Base-by-base conservation (phyloP, 495 filamentous ascomycete species). In the Clohesyomyces aquaticus region DNA sequence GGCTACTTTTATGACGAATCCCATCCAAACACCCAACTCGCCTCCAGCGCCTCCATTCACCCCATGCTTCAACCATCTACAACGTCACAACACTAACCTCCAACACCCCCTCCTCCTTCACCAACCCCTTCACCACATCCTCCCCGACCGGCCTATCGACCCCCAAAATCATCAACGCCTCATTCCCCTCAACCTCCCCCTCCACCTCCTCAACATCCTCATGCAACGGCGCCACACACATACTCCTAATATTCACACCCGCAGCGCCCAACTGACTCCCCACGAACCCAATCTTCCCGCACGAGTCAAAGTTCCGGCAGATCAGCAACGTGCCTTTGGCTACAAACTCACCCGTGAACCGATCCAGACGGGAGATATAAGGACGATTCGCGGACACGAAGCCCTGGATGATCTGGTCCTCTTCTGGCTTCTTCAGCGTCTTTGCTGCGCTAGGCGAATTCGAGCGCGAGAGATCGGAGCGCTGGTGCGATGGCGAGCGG, bases 161-260 rank as follows among this genome's bases (percentile, higher is more conserved):
- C 0, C 87, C 86, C 38, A 91, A 60, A 67, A 91, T 90, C 87
- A 91, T 91, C 55, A 91, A 71, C 8, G 87, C 87, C 74, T 91
- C 87, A 35, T 79, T 72, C 58, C 32, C 58, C n/a, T 45, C 66
- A 42, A 54, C 57, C 19, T 70, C 70, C 3, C 55, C 63, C 11
- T 63, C 70, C 4, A 58, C 60, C 11, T 60, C 46, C 29, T 59
- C 51, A 28, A 65, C 66, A 29, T 62, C 63, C 55, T 63, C 60
- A 51, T 67, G 77, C 55, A 79, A 76, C 19, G 77, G 75, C 46
- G 86, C 86, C 27, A 91, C 88, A 59, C 79, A 83, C 88, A 90
- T 91, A 68, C 83, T 88, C 43, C 77, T 81, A 65, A 90, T 88
- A 70, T 91, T 91, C 48, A 91, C 82, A 0, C 79, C 82, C 43